These are phyloP conservation scores for Microsporum ferrugineum DNA, from an alignment of 2,329 filamentous ascomycete genomes.

Conservation along the genomic window DNA sequence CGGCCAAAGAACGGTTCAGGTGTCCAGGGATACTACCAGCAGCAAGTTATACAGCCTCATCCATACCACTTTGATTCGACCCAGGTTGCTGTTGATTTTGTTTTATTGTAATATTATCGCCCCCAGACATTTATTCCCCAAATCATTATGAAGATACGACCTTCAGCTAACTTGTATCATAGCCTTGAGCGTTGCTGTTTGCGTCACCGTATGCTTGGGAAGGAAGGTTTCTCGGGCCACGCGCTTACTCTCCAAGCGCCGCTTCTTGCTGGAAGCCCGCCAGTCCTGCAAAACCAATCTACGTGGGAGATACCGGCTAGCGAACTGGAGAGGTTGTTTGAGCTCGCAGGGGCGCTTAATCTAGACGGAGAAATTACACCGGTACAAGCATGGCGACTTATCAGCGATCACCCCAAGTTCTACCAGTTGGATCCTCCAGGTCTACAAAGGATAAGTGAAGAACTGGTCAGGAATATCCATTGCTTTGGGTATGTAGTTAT, in stretches of 20 bases:
- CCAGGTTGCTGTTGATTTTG: conserved; percentile 24
- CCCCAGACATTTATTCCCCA: neutral
- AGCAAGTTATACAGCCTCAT: conserved; percentile 9
- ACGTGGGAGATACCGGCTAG: conserved; percentile 20
- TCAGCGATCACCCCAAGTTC: conserved; percentile 26
- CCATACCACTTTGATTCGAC: conserved; percentile 20
- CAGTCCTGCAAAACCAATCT: conserved; percentile 11
- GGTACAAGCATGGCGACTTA: conserved; percentile 30
- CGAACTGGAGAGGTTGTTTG: conserved; percentile 20
- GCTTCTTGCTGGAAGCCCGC: conserved; percentile 18
- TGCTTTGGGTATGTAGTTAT: conserved; percentile 28
- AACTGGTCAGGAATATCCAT: conserved; percentile 23
- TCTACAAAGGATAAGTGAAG: conserved; percentile 20
- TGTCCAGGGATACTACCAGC: neutral
- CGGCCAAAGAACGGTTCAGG: neutral
- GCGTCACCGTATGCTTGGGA: conserved; percentile 14
- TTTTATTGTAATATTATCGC: conserved; percentile 16
- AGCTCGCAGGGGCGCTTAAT: conserved; percentile 17
- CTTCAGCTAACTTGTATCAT: neutral
- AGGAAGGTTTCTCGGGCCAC: conserved; percentile 18
- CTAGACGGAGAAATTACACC: conserved; percentile 30
- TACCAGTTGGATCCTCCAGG: conserved; percentile 20
- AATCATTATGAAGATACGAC: neutral
- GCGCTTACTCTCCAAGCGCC: conserved; percentile 21
- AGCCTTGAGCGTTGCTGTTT: conserved; percentile 23